Evolutionary conservation across 331 rosid genomes (phyloP).

Genomic region (Arachis monticola): DNA sequence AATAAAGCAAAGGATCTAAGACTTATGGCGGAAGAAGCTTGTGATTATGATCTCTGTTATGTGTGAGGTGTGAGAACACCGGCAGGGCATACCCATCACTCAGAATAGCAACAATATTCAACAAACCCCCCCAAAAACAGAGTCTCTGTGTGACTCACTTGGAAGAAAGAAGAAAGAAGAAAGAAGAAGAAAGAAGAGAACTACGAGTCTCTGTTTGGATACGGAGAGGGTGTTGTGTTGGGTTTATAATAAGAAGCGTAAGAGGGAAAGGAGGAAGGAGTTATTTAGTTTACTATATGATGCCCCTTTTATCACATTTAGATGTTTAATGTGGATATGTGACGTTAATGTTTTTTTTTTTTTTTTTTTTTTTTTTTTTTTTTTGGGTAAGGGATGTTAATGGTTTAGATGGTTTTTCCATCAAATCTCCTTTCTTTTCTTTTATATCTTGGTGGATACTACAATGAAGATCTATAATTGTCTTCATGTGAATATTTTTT

Average conservation of each 20-base stretch:
- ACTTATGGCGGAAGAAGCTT: constrained; percentile 97
- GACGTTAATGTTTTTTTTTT: too few species aligned
- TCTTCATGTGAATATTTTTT: too few species aligned
- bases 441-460: background rate
- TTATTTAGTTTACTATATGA: constrained; percentile 28
- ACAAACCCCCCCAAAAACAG: constrained; percentile 27
- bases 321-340: background rate
- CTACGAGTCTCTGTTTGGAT: background rate
- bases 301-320: constrained; percentile 26
- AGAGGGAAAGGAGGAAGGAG: background rate
- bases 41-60: constrained; percentile 94
- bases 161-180: constrained; percentile 19
- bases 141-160: too few species aligned
- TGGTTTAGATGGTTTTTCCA: background rate
- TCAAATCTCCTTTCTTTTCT: background rate
- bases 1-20: constrained; percentile 36
- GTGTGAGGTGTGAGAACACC: constrained; percentile 94
- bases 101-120: background rate
- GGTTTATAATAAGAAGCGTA: background rate
- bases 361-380: too few species aligned
- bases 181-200: background rate
- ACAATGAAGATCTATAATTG: too few species aligned
- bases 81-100: constrained; percentile 91
- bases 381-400: background rate
- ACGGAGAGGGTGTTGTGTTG: background rate